Conservation (phyloP, 192 early-diverging fungal genomes). For the Coemansia sp. region DNA sequence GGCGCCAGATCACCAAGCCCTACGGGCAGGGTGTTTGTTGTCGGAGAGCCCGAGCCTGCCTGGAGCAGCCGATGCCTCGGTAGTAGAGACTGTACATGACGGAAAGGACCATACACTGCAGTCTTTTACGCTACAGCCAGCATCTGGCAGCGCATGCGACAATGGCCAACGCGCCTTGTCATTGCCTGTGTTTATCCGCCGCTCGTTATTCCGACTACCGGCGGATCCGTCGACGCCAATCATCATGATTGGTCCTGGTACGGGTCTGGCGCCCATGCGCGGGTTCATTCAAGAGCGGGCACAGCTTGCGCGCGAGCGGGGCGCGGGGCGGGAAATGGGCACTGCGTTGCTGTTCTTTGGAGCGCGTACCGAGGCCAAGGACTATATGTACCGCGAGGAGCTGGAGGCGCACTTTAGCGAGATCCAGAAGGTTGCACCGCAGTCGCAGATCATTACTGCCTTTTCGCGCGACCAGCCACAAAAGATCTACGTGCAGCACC, state of each 20-base stretch:
- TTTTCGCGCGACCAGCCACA: slow-evolving; percentile 81
- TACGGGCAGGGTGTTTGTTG: slow-evolving; percentile 20
- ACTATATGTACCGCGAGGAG: slow-evolving; percentile 90
- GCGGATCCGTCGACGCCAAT: slow-evolving; percentile 73
- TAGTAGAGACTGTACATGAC: slow-evolving; percentile 15
- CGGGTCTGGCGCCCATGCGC: slow-evolving; percentile 97
- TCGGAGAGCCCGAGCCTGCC: slow-evolving; percentile 15
- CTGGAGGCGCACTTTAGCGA: slow-evolving; percentile 66
- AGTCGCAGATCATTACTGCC: slow-evolving; percentile 81
- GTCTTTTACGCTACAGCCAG: slow-evolving; percentile 43
- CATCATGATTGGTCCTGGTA: slow-evolving; percentile 99
- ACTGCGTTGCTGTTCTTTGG: slow-evolving; percentile 92
- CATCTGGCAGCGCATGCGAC: slow-evolving; percentile 5
- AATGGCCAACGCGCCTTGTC: slow-evolving; percentile 19
- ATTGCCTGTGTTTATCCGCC: slow-evolving; percentile 83
- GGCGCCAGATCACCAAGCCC: background rate
- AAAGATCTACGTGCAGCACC: slow-evolving; percentile 97
- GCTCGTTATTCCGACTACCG: slow-evolving; percentile 90
- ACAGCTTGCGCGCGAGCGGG: slow-evolving; percentile 50
- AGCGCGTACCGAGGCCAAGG: slow-evolving; percentile 80
- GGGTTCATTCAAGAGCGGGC: slow-evolving; percentile 93
- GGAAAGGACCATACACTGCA: slow-evolving; percentile 29
- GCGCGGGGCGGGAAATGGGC: slow-evolving; percentile 63
- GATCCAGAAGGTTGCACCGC: slow-evolving; percentile 44
- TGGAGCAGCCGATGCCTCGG: slow-evolving; percentile 23